Evolutionary conservation across 768 basidiomycete species (phyloP).

Genomic region (Russula sp.): DNA sequence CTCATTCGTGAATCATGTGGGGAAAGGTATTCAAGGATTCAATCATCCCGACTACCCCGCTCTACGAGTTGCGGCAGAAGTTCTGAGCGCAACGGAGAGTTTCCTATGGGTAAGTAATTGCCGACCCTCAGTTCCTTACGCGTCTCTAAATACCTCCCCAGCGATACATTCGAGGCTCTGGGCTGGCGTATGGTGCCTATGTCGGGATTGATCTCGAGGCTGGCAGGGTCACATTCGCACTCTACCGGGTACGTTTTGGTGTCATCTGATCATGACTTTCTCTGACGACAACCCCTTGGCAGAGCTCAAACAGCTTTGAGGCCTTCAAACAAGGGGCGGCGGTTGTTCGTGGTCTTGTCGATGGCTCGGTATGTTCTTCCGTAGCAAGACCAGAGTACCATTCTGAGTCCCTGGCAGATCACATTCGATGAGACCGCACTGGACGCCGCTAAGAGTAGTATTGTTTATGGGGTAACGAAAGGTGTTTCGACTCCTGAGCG

Average conservation of each 20-base stretch:
- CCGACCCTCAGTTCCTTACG: not conserved
- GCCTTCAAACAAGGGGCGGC: constrained; percentile 78
- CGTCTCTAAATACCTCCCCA: constrained; percentile 29
- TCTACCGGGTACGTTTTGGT: constrained; percentile 60
- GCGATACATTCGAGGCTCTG: constrained; percentile 89
- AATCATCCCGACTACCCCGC: constrained; percentile 79
- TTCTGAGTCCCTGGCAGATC: constrained; percentile 45
- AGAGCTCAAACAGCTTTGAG: constrained; percentile 76
- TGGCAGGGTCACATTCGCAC: constrained; percentile 65
- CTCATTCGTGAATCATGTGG: constrained; percentile 72
- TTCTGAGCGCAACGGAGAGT: constrained; percentile 90
- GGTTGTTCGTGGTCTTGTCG: constrained; percentile 71
- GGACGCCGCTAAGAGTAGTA: constrained; percentile 87
- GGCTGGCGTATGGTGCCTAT: constrained; percentile 90
- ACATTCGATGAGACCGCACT: constrained; percentile 72
- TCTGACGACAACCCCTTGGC: constrained; percentile 17
- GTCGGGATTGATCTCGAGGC: constrained; percentile 69
- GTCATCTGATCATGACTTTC: not conserved
- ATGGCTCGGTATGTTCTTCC: constrained; percentile 60
- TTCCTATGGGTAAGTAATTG: constrained; percentile 73
- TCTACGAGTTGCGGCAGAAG: constrained; percentile 77
- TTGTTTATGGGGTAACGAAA: constrained; percentile 79
- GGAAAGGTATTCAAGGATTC: constrained; percentile 76
- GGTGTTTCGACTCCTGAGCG: constrained; percentile 79
- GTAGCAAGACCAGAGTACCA: not conserved